Evolutionary conservation across 495 filamentous ascomycete species (phyloP), one percentile per base, ranked within the genome.

Genomic region (Neurospora sp.): DNA sequence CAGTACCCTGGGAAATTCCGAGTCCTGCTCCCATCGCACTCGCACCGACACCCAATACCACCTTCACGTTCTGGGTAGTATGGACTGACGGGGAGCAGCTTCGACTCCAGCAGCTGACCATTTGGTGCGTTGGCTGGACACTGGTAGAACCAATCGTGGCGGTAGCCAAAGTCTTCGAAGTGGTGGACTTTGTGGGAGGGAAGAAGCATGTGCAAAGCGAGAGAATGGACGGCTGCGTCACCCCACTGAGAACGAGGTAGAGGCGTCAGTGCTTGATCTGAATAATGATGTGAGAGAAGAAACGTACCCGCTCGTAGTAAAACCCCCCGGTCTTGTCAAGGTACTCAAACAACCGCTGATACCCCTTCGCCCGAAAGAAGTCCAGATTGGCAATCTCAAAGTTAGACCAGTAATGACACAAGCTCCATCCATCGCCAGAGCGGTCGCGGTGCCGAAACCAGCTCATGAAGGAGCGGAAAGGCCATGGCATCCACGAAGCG

Each of bases 371-470:
- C 12, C 87, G 81, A 77, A 86, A 89, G 72, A 88, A 87, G 69
- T 86, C 85, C 27, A 89, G 77, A 72, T 85, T 81, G 70, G 84
- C 87, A 73, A 89, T 88, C 76, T 89, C 87, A 44, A 88, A 89
- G 72, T 88, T 88, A 74, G 83, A 86, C 86, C 86, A 88, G 74
- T 88, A 88, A 75, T 88, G 87, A 71, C 87, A 88, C 20, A 84
- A 76, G 70, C 84, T 88, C 82, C 87, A 88, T 39, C 78, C 73
- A 39, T 85, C 83, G 18, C 84, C 84, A n/a, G n/a, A 46, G 18
- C 74, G 54, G 41, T 83, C 80, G 71, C 80, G 79, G 70, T 84
- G 48, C 5, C 48, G 9, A 42, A 85, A 81, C 80, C 77, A 79
- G 70, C 78, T 76, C 73, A 84, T 76, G 71, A 77, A 69, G 35